Base-by-base conservation (phyloP, 192 early-diverging fungal genomes). In the Coemansia sp. region DNA sequence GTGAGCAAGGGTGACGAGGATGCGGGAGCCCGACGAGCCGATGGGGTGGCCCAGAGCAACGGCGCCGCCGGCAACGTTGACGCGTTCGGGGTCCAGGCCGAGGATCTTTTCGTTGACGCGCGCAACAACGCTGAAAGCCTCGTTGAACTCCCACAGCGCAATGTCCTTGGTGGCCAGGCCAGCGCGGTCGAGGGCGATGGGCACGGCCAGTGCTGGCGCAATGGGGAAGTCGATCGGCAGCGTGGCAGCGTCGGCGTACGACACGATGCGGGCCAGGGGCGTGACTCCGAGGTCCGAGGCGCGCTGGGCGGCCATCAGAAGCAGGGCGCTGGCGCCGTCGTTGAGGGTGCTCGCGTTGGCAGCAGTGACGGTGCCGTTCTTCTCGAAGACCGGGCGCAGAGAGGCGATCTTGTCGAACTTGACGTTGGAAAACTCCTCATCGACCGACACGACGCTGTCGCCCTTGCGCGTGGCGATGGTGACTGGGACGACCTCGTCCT, bases 361-460 rank as follows among this genome's bases (percentile, higher is more conserved):
- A 25, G 96, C 96, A 36, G 95, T 97, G 34, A 97, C 93, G 26
- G 95, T 92, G 73, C 92, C 93, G 52, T 89, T 85, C 83, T 95
- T 95, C 66, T 90, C 87, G 83, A 98, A 98, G 9, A 88, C 94
- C 18, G 88, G 76, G 47, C 85, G 87, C 61, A 97, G 75, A 14
- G 62, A n/a, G 0, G 91, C 73, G 43, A 95, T 80, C 84, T 96
- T 98, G 68, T 92, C 94, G 73, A 93, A 94, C 62, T 93, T 90
- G 72, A 97, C 90, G 68, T 92, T 93, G 74, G 90, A 94, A 84
- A 89, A 97, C 79, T 97, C 96, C 72, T 98, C 95, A 82, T 98
- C 96, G 48, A 92, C 87, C 12, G 77, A 75, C 53, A 97, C 75
- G 8, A 91, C 60, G 37, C 82, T 83, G 31, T 94, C 91, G 60